Evolutionary conservation across 257 asterid genomes (phyloP), one percentile per base, ranked within the genome.

Genomic region (Coffea canephora): DNA sequence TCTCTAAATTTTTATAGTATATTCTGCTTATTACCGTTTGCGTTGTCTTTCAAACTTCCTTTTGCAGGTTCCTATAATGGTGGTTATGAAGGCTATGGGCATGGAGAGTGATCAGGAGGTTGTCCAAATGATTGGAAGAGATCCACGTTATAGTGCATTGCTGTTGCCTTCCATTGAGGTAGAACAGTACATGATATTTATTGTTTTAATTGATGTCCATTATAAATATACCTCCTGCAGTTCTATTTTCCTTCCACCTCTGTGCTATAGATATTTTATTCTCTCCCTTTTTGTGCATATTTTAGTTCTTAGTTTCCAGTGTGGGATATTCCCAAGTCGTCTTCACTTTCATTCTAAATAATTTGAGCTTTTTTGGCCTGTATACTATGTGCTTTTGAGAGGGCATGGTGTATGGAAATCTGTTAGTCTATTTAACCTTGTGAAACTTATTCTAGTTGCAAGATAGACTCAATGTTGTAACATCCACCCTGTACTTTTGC

Each of bases 41-140:
- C 41, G 73, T 80, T 66, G 59, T n/a, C 46, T 36, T 48, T 52
- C 27, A 14, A 61, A 52, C 74, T 43, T 78, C 66, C 78, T 73
- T 86, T 81, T 87, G 14, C 74, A 94, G 98, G 91, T 94, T 87
- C 98, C 98, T n/a, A 93, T 95, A 59, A 93, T 95, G 95, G 82
- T 87, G 62, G 97, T 92, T 77, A 84, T 93, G 89, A 95, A 95
- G 87, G 99, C 99, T 79, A 92, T 95, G 97, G 99, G 98, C 25
- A 92, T 95, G 99, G 98, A 91, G 86, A 91, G 96, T 83, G 98
- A 93, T 87, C 99, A 95, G 90, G 98, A 95, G 86, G 93, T 93
- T 84, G 95, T 95, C 86, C 99, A 95, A 85, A 92, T 95, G 98
- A 74, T 95, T 83, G 99, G 99, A 74, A 90, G 99, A 90, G 99